Evolutionary conservation across 2,329 filamentous ascomycete species (phyloP), one percentile per base, ranked within the genome.

Genomic region (Trichoderma polysporum): DNA sequence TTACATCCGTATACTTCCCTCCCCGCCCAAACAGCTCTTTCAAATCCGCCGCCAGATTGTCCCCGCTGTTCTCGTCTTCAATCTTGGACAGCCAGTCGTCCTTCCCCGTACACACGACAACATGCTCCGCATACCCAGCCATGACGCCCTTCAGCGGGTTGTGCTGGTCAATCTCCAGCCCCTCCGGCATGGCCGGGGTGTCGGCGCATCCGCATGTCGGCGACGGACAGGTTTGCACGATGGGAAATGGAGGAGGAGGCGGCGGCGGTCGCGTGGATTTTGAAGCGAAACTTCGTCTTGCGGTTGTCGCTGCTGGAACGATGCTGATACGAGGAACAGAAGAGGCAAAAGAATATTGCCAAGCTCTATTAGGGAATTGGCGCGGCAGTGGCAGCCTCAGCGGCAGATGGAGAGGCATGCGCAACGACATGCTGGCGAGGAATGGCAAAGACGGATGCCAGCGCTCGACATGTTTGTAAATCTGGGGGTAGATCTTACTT

Each of bases 81-180:
- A 97, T 96, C 66, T 87, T 86, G 74, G 91, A 94, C 31, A 84
- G 82, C 94, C 94, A 97, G 79, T 97, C 91, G 33, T 84, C 80
- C 68, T 88, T 87, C 4, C 92, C 93, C 0, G 93, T 97, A 69
- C 91, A 94, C 15, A 97, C 84, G 10, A 98, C 79, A 3, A 97
- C 86, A 72, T 97, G 93, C 77, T 96, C 90, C 1, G 88, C 84
- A 76, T 97, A 97, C 1, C 85, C 82, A 2, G 90, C 84, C 79
- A 97, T 94, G 6, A 91, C 90, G 13, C 91, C 91, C 74, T 91
- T 90, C 50, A 97, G 81, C 19, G 85, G 83, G 45, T 86, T 86
- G 68, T 86, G 84, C 72, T 85, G 84, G 75, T 97, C 93, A 62
- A 97, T 94, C 25, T 89, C 86, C 17, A 96, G 83, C 3, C 86